Conservation (phyloP, 768 basidiomycete species). For the Saitozyma podzolica region DNA sequence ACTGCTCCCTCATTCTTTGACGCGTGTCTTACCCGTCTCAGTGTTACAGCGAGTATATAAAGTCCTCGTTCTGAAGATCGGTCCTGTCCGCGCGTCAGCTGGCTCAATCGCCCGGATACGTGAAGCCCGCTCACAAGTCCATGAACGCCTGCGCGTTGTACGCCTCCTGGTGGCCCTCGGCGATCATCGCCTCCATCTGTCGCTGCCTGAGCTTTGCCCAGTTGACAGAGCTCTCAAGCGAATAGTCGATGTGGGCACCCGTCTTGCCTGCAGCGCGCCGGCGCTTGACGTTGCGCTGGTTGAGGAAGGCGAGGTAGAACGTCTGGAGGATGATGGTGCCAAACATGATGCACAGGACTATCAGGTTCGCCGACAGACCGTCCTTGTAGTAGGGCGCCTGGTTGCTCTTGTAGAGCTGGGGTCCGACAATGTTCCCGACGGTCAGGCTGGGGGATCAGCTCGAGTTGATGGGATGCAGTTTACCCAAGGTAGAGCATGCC, state of each 20-base stretch:
- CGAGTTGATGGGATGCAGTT: no score
- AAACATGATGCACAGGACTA: slow-evolving; percentile 12
- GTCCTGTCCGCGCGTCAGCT: not conserved
- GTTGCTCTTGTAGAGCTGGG: not conserved
- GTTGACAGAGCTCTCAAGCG: slow-evolving; percentile 1
- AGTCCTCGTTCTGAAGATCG: slow-evolving; percentile 9
- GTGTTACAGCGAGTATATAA: slow-evolving; percentile 5
- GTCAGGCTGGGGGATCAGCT: no score
- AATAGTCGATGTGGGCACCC: slow-evolving; percentile 12
- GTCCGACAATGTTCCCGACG: no score
- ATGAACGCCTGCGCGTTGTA: slow-evolving; percentile 3
- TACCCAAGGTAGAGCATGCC: slow-evolving; percentile 24
- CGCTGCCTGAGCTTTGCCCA: no score
- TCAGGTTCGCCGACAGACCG: slow-evolving; percentile 11
- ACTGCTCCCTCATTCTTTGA: no score
- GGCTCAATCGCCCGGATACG: not conserved
- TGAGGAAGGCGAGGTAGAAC: slow-evolving; percentile 10
- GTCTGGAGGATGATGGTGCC: slow-evolving; percentile 10
- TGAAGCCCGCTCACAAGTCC: slow-evolving; percentile 3
- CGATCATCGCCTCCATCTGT: not conserved
- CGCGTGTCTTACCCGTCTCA: no score
- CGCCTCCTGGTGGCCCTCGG: no score
- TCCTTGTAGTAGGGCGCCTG: slow-evolving; percentile 12
- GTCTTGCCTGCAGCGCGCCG: slow-evolving; percentile 9
- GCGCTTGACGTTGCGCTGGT: slow-evolving; percentile 7